Conservation (phyloP, 2,329 filamentous ascomycete species). For the Colletotrichum sp. region DNA sequence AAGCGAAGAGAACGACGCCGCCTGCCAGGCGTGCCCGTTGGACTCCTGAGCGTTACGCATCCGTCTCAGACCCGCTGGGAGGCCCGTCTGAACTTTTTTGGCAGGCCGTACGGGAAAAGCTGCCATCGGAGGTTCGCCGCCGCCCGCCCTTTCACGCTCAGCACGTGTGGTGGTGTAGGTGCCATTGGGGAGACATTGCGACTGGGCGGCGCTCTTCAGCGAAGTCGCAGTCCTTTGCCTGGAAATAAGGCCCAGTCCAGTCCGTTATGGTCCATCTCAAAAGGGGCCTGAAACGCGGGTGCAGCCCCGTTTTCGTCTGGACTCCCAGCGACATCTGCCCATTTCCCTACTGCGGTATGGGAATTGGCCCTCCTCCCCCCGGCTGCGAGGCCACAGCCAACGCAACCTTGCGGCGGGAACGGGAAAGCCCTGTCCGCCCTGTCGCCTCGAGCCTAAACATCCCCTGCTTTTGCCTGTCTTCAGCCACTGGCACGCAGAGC, state of each 20-base stretch:
- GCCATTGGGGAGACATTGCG: not conserved
- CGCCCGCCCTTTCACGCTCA: not conserved
- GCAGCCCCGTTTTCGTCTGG: constrained; percentile 18
- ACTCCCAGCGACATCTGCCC: constrained; percentile 9
- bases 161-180: not conserved
- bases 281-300: constrained; percentile 10
- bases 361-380: not conserved
- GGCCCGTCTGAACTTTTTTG: not conserved
- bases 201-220: not conserved
- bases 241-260: not conserved
- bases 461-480: not conserved
- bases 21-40: not conserved
- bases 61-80: constrained; percentile 7
- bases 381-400: not conserved
- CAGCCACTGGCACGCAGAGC: not conserved
- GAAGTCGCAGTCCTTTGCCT: not conserved
- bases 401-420: not conserved
- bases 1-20: not conserved
- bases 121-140: constrained; percentile 14
- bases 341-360: not conserved
- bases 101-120: not conserved
- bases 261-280: not conserved
- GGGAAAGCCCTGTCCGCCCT: not conserved
- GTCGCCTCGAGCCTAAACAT: not conserved
- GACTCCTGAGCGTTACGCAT: constrained; percentile 13